A percentile compares a stretch with the other conserved stretches of the same genome.
Evolutionary conservation across 2,329 filamentous ascomycete genomes (phyloP).

Genomic region (Talaromyces funiculosus): DNA sequence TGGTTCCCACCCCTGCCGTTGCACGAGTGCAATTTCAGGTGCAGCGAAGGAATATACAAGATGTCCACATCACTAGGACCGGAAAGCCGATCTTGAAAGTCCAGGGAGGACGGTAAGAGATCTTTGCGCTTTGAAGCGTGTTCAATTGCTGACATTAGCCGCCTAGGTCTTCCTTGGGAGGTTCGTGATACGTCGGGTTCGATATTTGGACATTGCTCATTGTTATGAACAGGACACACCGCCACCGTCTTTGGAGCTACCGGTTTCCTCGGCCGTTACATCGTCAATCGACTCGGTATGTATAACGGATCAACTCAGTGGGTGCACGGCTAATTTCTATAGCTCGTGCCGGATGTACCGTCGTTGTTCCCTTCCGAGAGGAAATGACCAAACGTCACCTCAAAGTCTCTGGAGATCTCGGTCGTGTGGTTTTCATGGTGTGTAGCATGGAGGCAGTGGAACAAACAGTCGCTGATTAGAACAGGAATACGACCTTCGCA

Average conservation of each 20-base stretch:
- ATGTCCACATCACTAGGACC: slow-evolving; percentile 89
- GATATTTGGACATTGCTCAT: slow-evolving; percentile 22
- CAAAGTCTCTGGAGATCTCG: slow-evolving; percentile 92
- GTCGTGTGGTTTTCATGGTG: slow-evolving; percentile 75
- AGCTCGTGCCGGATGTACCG: slow-evolving; percentile 91
- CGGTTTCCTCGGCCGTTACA: slow-evolving; percentile 91
- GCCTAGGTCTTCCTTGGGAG: slow-evolving; percentile 73
- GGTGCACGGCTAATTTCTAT: slow-evolving; percentile 24
- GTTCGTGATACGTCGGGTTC: slow-evolving; percentile 45
- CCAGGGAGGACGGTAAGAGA: slow-evolving; percentile 76
- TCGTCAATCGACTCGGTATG: slow-evolving; percentile 86
- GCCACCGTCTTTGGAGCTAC: slow-evolving; percentile 97
- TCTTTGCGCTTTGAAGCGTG: slow-evolving; percentile 14
- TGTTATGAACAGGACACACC: slow-evolving; percentile 68
- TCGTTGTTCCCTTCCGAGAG: slow-evolving; percentile 88
- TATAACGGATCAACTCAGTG: slow-evolving; percentile 23
- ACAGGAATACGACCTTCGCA: slow-evolving; percentile 89
- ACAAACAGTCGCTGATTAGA: not conserved
- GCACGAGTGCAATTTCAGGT: slow-evolving; percentile 33
- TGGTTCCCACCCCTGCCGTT: slow-evolving; percentile 28
- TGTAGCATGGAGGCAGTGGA: not conserved
- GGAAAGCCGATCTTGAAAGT: slow-evolving; percentile 90
- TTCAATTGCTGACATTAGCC: slow-evolving; percentile 15
- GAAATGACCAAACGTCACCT: slow-evolving; percentile 97
- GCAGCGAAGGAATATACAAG: slow-evolving; percentile 56